Conservation (phyloP, 257 asterid species). For the Solanum chilense region DNA sequence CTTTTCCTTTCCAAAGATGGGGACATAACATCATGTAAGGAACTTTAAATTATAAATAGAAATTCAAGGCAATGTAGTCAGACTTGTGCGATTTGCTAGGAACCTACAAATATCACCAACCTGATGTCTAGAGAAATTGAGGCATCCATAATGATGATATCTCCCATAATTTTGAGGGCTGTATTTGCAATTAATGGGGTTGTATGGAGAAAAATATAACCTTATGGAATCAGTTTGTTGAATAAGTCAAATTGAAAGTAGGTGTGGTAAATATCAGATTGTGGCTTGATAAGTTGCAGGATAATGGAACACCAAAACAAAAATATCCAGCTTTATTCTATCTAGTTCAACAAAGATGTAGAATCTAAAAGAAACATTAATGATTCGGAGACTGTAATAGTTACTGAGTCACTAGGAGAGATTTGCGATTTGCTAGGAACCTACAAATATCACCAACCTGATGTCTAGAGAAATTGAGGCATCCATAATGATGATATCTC, state of each 20-base stretch:
- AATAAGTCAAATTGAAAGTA: not conserved
- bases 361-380: not conserved
- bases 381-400: not conserved
- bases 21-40: not conserved
- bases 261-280: not conserved
- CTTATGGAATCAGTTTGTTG: not conserved
- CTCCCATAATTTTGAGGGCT: not conserved
- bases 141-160: not conserved
- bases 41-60: not conserved
- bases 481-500: too few species aligned
- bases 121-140: not conserved
- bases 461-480: too few species aligned
- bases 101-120: not conserved
- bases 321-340: not conserved
- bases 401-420: not conserved
- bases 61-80: not conserved
- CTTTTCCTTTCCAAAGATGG: not conserved
- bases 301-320: not conserved
- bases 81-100: not conserved
- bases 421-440: too few species aligned
- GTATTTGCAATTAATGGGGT: not conserved
- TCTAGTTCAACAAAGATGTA: not conserved
- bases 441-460: too few species aligned
- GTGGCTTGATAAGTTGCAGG: not conserved
- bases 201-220: not conserved